Evolutionary conservation across 306 rosid genomes (phyloP), one percentile per base, ranked within the genome.

Genomic region (Dalbergia cultrata): DNA sequence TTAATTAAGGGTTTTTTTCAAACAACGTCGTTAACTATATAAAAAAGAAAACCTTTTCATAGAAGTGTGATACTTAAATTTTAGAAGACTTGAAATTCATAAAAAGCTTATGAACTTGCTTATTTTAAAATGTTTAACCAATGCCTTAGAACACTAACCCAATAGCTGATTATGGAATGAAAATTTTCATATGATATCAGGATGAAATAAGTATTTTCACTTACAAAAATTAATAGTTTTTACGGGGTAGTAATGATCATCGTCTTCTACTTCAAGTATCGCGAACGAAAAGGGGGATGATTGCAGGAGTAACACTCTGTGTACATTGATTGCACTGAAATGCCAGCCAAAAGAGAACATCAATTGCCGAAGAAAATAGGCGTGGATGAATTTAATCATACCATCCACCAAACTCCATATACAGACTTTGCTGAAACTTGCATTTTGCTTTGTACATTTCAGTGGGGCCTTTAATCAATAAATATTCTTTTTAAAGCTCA

Each of bases 391-490:
- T 13, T 41, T 5, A 79, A 87, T 87, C 66, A 84, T 78, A 71
- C 6, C 76, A 54, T 56, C 84, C 86, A 84, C 86, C 88, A 65
- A 87, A 81, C 63, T 22, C 64, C 81, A 68, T 22, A 65, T 62
- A 61, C 4, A 2, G 18, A 13, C 60, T 50, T 72, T 60, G 61
- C 78, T 37, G 77, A 81, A 80, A 75, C 90, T 81, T 84, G 70
- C 78, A 50, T 21, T 79, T 83, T 79, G 75, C 78, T 60, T 16
- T 21, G 7, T 37, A 37, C 41, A 37, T 7, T 37, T 37, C 1
- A 4, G 41, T 16, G 54, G 14, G 52, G n/a, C n/a, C 22, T 49
- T 33, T 72, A 56, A 80, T 71, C 71, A 66, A 65, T 37, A 4
- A 4, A 7, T 62, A 58, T 56, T 59, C 73, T 67, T 71, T 76